Evolutionary conservation across 345 rosid genomes (phyloP).

Genomic region (Bruguiera parviflora): DNA sequence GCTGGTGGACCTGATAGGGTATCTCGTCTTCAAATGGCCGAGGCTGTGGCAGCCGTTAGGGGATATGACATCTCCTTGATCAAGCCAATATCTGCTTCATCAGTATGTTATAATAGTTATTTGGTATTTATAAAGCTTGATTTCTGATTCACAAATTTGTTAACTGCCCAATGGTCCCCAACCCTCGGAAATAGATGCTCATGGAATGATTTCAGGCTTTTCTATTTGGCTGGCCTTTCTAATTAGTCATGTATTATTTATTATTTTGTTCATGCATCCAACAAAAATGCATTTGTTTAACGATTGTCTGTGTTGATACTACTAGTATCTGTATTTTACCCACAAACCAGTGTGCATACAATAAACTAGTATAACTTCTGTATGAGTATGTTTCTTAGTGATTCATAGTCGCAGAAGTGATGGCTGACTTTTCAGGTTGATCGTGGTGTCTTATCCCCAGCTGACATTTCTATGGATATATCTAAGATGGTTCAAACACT

Average conservation of each 20-base stretch:
- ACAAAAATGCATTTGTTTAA: too few relatives aligned
- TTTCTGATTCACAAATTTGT: background rate
- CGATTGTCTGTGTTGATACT: too few relatives aligned
- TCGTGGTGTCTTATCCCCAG: constrained; percentile 71
- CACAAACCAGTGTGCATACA: too few relatives aligned
- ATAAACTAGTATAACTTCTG: too few relatives aligned
- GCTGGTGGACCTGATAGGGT: constrained; percentile 82
- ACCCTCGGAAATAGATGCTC: too few relatives aligned
- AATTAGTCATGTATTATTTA: too few relatives aligned
- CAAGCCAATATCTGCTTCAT: constrained; percentile 65
- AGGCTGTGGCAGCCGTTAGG: constrained; percentile 61
- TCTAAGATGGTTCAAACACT: constrained; percentile 55
- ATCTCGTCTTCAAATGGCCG: constrained; percentile 90
- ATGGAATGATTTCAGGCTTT: background rate
- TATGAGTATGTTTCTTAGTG: background rate
- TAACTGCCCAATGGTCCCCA: background rate
- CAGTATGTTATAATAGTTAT: constrained; percentile 38
- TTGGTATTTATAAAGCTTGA: constrained; percentile 7
- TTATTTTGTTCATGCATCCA: too few relatives aligned
- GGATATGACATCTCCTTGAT: constrained; percentile 59
- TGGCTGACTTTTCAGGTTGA: constrained; percentile 46
- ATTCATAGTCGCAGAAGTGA: background rate
- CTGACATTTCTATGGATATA: constrained; percentile 87
- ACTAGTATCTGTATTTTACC: too few relatives aligned
- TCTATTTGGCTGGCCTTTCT: background rate